Evolutionary conservation across 2,329 filamentous ascomycete species (phyloP).

Genomic region (Dothidotthia symphoricarpi): DNA sequence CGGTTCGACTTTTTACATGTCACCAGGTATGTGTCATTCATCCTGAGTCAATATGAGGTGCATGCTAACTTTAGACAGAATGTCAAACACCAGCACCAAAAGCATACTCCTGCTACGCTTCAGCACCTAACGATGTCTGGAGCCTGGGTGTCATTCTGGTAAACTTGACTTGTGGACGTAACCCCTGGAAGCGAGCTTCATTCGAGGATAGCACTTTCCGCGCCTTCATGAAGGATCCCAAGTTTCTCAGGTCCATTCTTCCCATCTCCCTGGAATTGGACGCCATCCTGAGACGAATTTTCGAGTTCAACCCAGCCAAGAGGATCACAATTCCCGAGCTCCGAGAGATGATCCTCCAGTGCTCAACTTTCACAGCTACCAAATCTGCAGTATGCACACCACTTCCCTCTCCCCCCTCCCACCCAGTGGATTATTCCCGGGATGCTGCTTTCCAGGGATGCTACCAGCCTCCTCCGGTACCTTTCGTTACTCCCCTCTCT

Average conservation of each 20-base stretch:
- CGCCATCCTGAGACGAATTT: slow-evolving; percentile 80
- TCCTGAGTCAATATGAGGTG: slow-evolving; percentile 5
- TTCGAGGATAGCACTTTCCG: slow-evolving; percentile 92
- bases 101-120: slow-evolving; percentile 76
- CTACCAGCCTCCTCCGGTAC: slow-evolving; percentile 29
- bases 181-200: slow-evolving; percentile 97
- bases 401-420: slow-evolving; percentile 47
- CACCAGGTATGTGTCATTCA: slow-evolving; percentile 71
- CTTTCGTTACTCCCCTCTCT: slow-evolving; percentile 35
- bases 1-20: slow-evolving; percentile 99
- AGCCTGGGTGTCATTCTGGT: slow-evolving; percentile 96
- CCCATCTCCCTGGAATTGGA: slow-evolving; percentile 88
- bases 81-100: slow-evolving; percentile 76
- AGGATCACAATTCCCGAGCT: slow-evolving; percentile 81
- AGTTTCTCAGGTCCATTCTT: slow-evolving; percentile 89
- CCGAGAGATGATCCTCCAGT: slow-evolving; percentile 71
- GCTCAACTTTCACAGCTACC: slow-evolving; percentile 67
- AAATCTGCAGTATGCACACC: slow-evolving; percentile 45
- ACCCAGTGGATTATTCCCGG: slow-evolving; percentile 40
- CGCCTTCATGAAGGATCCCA: slow-evolving; percentile 78
- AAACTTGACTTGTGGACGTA: slow-evolving; percentile 95
- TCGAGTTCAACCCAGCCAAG: slow-evolving; percentile 78
- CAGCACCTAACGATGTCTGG: slow-evolving; percentile 96
- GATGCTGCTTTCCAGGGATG: slow-evolving; percentile 31
- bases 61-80: slow-evolving; percentile 58